Conservation (phyloP, 257 asterid genomes). For the Lithospermum erythrorhizon region DNA sequence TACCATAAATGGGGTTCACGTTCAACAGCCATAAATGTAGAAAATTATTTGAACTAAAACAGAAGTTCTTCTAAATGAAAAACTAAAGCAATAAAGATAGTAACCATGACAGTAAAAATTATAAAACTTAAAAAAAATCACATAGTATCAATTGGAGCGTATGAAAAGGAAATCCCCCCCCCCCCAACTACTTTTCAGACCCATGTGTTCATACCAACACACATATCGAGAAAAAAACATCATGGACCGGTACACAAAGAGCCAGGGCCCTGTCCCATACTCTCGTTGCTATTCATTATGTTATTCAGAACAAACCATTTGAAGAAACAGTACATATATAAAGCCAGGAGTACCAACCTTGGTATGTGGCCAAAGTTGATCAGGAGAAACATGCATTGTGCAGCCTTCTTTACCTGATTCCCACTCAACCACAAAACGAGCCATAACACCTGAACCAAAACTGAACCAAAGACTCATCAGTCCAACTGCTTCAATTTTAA, state of each 20-base stretch:
- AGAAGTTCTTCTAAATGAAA: too few species aligned
- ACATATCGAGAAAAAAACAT: too few species aligned
- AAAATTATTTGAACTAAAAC: too few species aligned
- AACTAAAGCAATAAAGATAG: too few species aligned
- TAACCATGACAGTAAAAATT: too few species aligned
- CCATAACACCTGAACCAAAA: conserved; percentile 87
- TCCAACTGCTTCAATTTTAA: conserved; percentile 96
- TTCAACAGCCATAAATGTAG: too few species aligned
- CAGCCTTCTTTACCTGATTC: conserved; percentile 95
- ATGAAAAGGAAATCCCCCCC: too few species aligned
- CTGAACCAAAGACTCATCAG: conserved; percentile 96
- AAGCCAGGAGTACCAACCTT: conserved; percentile 44
- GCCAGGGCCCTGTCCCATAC: neutral
- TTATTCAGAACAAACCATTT: neutral
- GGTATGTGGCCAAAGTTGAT: conserved; percentile 98
- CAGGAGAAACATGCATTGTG: conserved; percentile 98
- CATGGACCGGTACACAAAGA: neutral
- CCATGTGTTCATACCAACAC: too few species aligned
- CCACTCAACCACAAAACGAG: conserved; percentile 99
- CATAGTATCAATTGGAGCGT: too few species aligned
- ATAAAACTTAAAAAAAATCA: too few species aligned
- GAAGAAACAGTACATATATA: conserved; percentile 5
- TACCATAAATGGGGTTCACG: too few species aligned
- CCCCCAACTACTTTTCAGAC: too few species aligned
- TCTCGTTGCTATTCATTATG: neutral